A percentile compares a stretch with the other conserved stretches of the same genome.
Evolutionary conservation across 495 filamentous ascomycete species (phyloP).

Genomic region (Ascodesmis nigricans): DNA sequence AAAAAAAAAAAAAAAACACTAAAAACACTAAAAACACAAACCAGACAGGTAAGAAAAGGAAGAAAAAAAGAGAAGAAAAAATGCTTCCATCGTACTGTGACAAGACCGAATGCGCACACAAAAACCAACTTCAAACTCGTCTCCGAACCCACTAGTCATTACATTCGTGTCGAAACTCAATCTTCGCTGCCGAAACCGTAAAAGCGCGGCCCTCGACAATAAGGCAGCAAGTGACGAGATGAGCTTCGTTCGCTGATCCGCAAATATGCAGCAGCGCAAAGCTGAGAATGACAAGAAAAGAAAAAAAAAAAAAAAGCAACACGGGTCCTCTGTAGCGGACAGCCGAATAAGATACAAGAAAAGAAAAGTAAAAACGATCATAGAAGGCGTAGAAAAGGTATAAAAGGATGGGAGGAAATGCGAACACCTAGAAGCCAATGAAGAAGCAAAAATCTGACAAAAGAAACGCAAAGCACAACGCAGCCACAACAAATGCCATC

Average conservation of each 20-base stretch:
- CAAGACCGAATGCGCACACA: constrained; percentile 1
- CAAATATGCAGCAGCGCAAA: too few relatives aligned
- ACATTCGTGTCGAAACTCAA: not conserved
- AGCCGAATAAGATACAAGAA: constrained; percentile 7
- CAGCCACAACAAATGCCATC: constrained; percentile 20
- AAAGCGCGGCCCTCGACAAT: constrained; percentile 5
- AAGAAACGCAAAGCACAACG: constrained; percentile 13
- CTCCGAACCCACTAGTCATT: constrained; percentile 1
- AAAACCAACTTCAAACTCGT: constrained; percentile 5
- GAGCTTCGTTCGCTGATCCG: constrained; percentile 13
- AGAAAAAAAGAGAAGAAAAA: constrained; percentile 11
- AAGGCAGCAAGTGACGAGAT: constrained; percentile 13
- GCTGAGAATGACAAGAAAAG: too few relatives aligned
- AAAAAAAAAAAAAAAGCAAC: constrained; percentile 16
- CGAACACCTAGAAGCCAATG: too few relatives aligned
- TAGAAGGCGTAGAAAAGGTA: constrained; percentile 13
- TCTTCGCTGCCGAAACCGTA: constrained; percentile 3
- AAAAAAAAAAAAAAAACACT: constrained; percentile 13
- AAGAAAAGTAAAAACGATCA: constrained; percentile 9
- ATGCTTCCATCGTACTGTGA: constrained; percentile 3
- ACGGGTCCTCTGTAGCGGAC: too few relatives aligned
- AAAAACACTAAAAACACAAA: constrained; percentile 12
- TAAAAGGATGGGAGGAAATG: too few relatives aligned
- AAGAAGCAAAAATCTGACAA: constrained; percentile 2
- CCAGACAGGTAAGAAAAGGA: constrained; percentile 16